A percentile compares a stretch with the other conserved stretches of the same genome.
Conservation (phyloP, 2,329 filamentous ascomycete species). For the Fusarium sambucinum region DNA sequence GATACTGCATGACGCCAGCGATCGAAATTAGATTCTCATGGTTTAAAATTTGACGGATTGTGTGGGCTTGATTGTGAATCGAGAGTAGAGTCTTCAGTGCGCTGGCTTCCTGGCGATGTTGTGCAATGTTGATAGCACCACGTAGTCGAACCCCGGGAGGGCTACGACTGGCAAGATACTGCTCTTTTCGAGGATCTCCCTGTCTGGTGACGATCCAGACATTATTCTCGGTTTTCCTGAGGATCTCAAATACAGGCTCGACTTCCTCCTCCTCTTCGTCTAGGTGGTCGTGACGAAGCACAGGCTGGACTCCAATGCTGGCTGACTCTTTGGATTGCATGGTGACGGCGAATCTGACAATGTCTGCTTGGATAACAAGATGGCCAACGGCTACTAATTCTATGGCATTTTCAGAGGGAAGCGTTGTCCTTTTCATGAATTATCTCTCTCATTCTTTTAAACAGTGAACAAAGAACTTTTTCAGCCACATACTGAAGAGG, state of each 20-base stretch:
- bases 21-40: conserved; percentile 64
- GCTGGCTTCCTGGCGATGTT: conserved; percentile 37
- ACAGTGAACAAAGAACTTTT: conserved; percentile 40
- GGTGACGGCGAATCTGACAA: background rate
- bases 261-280: background rate
- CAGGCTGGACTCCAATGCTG: background rate
- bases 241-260: conserved; percentile 47
- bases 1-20: conserved; percentile 52
- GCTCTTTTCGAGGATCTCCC: conserved; percentile 48
- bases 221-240: conserved; percentile 47
- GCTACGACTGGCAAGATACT: conserved; percentile 51
- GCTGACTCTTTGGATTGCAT: conserved; percentile 16
- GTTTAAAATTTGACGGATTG: conserved; percentile 56
- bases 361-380: conserved; percentile 4
- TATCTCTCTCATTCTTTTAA: background rate
- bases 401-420: background rate
- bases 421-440: background rate
- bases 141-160: conserved; percentile 21
- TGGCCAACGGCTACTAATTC: background rate
- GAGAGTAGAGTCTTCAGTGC: conserved; percentile 42
- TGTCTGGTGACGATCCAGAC: conserved; percentile 51
- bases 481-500: conserved; percentile 9
- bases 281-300: background rate
- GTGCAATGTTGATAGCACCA: background rate
- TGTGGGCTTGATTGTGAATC: conserved; percentile 46